phyloP scores from a whole-genome alignment of 139 green algal genomes.

The Medakamo hakoo region DNA sequence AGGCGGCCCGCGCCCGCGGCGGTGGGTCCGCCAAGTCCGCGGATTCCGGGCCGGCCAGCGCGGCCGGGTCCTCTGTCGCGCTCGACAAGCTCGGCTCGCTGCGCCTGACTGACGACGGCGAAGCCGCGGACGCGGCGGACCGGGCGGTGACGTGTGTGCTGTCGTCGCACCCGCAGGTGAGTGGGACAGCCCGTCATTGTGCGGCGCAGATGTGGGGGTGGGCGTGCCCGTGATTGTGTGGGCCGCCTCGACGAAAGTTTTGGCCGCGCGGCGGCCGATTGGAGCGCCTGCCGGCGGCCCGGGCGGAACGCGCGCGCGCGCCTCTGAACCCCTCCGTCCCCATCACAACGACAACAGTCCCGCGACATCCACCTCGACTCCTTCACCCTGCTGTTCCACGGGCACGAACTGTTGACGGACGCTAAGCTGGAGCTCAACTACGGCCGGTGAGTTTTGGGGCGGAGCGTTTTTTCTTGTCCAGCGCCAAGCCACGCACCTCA shows the following conservation, averaged over 20 bases:
- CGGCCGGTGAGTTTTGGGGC: conserved; percentile 32
- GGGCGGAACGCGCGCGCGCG: no score
- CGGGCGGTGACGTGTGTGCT: conserved; percentile 54
- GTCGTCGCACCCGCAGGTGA: conserved; percentile 36
- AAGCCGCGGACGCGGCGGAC: conserved; percentile 17
- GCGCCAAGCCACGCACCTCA: not conserved
- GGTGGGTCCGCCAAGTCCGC: conserved; percentile 7
- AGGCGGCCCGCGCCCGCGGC: conserved; percentile 11
- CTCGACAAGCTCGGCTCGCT: conserved; percentile 3
- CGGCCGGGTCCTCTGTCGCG: conserved; percentile 3
- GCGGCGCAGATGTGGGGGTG: not conserved
- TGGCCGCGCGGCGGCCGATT: no score
- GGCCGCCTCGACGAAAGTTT: no score
- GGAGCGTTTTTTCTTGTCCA: not conserved
- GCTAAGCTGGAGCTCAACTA: conserved; percentile 64
- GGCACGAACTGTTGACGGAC: conserved; percentile 63
- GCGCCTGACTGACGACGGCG: conserved; percentile 3
- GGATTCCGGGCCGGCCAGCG: conserved; percentile 4
- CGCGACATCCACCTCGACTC: conserved; percentile 61
- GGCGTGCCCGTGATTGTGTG: not conserved
- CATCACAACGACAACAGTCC: conserved; percentile 16
- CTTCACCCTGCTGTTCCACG: conserved; percentile 68
- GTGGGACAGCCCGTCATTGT: not conserved
- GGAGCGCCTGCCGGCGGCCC: no score
- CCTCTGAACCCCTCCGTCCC: no score